Evolutionary conservation across 1,139 yeast species (phyloP).

Genomic region (Zygosaccharomyces sapae): DNA sequence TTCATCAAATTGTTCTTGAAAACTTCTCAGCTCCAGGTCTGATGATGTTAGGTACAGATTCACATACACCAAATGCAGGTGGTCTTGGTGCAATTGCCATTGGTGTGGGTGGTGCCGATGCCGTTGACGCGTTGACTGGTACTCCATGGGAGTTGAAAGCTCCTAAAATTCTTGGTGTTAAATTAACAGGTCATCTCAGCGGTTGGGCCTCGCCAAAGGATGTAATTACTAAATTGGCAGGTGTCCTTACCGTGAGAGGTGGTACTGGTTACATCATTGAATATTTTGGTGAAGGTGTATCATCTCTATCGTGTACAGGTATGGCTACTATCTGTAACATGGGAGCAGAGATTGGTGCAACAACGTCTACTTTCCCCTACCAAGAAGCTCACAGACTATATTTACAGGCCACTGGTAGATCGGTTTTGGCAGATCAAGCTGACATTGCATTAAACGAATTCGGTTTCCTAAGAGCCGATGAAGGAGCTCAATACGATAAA

Average conservation of each 20-base stretch:
- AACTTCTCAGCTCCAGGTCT: slow-evolving; percentile 93
- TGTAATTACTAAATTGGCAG: slow-evolving; percentile 87
- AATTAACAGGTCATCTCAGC: slow-evolving; percentile 74
- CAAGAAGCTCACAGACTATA: slow-evolving; percentile 82
- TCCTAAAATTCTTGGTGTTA: slow-evolving; percentile 87
- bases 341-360: slow-evolving; percentile 99
- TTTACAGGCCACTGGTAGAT: slow-evolving; percentile 75
- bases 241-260: slow-evolving; percentile 87
- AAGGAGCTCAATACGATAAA: slow-evolving; percentile 78
- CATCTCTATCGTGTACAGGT: slow-evolving; percentile 85
- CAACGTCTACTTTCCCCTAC: slow-evolving; percentile 95
- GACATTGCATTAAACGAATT: slow-evolving; percentile 56
- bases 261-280: slow-evolving; percentile 96
- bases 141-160: slow-evolving; percentile 99
- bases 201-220: slow-evolving; percentile 98
- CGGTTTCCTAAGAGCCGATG: slow-evolving; percentile 71
- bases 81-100: slow-evolving; percentile 96
- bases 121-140: slow-evolving; percentile 93
- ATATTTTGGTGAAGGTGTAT: slow-evolving; percentile 92
- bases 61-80: slow-evolving; percentile 98
- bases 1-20: slow-evolving; percentile 94
- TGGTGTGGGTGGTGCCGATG: slow-evolving; percentile 99
- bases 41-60: slow-evolving; percentile 95
- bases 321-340: slow-evolving; percentile 99
- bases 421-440: slow-evolving; percentile 75